phyloP scores from a whole-genome alignment of 2,329 filamentous ascomycete species.

The Mycogone perniciosa region DNA sequence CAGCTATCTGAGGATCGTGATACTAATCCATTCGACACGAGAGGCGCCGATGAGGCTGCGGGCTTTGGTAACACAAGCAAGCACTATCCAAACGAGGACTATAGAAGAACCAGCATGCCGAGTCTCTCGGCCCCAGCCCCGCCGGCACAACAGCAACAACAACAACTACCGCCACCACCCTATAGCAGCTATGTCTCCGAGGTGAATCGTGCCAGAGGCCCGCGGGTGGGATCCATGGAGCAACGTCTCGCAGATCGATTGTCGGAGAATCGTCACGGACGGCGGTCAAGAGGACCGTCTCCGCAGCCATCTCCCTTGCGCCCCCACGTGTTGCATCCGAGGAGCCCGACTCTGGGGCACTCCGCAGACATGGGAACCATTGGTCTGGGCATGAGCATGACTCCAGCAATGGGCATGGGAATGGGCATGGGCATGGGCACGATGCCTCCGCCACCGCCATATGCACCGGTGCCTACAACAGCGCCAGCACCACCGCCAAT shows the following conservation, averaged over 20 bases:
- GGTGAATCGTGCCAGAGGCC: constrained; percentile 37
- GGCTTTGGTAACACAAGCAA: constrained; percentile 46
- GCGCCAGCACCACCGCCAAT: constrained; percentile 26
- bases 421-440: constrained; percentile 5
- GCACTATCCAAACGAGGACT: constrained; percentile 58
- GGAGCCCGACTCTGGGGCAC: constrained; percentile 1
- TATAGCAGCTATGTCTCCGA: constrained; percentile 33
- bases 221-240: constrained; percentile 39
- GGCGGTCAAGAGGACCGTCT: constrained; percentile 8
- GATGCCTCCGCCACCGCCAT: constrained; percentile 22
- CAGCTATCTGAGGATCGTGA: constrained; percentile 24
- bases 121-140: constrained; percentile 18
- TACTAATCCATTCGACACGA: constrained; percentile 8
- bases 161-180: constrained; percentile 20
- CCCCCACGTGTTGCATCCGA: constrained; percentile 13
- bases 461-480: constrained; percentile 24
- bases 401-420: constrained; percentile 13
- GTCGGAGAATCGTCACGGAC: constrained; percentile 35
- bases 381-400: constrained; percentile 3
- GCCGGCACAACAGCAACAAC: constrained; percentile 13
- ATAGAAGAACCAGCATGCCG: constrained; percentile 29
- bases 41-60: constrained; percentile 26
- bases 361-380: constrained; percentile 11
- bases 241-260: constrained; percentile 46
- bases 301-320: constrained; percentile 14